phyloP scores from a whole-genome alignment of 805 yeast genomes.

The Maudiozyma barnettii region DNA sequence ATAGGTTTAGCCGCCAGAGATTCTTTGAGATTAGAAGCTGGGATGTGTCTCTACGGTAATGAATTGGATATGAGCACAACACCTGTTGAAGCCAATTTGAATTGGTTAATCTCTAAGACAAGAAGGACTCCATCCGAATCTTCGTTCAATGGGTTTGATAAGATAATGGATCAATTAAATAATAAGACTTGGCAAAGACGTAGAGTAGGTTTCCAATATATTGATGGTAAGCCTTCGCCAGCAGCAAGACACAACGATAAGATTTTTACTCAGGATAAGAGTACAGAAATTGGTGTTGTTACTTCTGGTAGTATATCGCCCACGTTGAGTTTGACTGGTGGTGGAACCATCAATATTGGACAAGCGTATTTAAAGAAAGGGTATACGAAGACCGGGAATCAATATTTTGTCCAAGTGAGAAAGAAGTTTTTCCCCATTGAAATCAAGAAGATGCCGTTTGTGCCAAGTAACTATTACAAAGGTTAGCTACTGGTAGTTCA shows the following conservation, averaged over 20 bases:
- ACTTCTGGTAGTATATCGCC: constrained; percentile 62
- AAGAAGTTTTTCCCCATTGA: constrained; percentile 71
- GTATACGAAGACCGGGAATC: constrained; percentile 63
- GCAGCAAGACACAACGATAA: constrained; percentile 80
- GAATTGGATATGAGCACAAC: constrained; percentile 72
- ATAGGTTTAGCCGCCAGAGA: constrained; percentile 98
- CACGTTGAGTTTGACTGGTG: constrained; percentile 41
- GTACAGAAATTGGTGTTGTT: constrained; percentile 42
- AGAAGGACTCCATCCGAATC: constrained; percentile 42
- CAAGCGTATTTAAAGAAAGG: constrained; percentile 79
- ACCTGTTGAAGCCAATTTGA: constrained; percentile 80
- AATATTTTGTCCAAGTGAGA: constrained; percentile 66
- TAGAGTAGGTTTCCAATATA: constrained; percentile 62
- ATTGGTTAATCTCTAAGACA: constrained; percentile 82
- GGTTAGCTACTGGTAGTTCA: no score
- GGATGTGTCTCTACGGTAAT: constrained; percentile 95
- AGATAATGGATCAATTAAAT: constrained; percentile 59
- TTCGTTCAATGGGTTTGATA: constrained; percentile 67
- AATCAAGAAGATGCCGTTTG: constrained; percentile 80
- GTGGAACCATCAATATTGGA: constrained; percentile 55
- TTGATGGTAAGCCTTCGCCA: constrained; percentile 84
- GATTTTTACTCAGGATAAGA: constrained; percentile 48
- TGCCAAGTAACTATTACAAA: constrained; percentile 55
- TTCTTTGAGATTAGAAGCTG: constrained; percentile 90
- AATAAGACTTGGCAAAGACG: constrained; percentile 49